Evolutionary conservation across 2,329 filamentous ascomycete genomes (phyloP), one percentile per base, ranked within the genome.

Genomic region (Cladosporium phlei): DNA sequence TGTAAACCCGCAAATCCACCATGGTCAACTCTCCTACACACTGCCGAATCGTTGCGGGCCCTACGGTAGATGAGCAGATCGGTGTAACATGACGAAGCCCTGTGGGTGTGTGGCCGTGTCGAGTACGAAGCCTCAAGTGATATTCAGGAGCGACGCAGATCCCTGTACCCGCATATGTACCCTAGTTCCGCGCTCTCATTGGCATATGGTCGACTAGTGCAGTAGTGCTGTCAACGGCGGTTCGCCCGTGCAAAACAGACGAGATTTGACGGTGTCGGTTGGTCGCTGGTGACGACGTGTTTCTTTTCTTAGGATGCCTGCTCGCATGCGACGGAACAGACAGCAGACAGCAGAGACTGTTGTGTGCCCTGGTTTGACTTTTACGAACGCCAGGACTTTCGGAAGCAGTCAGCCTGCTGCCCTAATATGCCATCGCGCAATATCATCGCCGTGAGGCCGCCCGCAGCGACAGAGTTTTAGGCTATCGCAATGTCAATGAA

Each of bases 71-170:
- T n/a, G n/a, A n/a, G n/a, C n/a, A n/a, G n/a, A n/a, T n/a, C n/a
- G n/a, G n/a, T n/a, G n/a, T n/a, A n/a, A 29, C 25, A 39, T 39
- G 37, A 39, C 37, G 37, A 39, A 19, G 37, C 37, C 22, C 17
- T 22, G 9, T 39, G 37, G 25, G 12, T 25, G 24, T 16, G 37
- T 25, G 37, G 37, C 25, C 27, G n/a, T 39, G 27, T 9, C 35
- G 21, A 22, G 37, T 25, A 28, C 42, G 42, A 27, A n/a, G n/a
- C n/a, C n/a, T n/a, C n/a, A n/a, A n/a, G n/a, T 14, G 42, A 45
- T 35, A 37, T 45, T 45, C 42, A 45, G 32, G 32, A 45, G 42
- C 22, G 16, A 12, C 37, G 32, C 25, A 45, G 42, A 45, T 45
- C 42, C 42, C 42, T 35, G 42, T 37, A 35, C 24, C 42, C 42